These are phyloP conservation scores for Coemansia sp. DNA, from an alignment of 192 early-diverging fungal genomes.

Conservation along the genomic window DNA sequence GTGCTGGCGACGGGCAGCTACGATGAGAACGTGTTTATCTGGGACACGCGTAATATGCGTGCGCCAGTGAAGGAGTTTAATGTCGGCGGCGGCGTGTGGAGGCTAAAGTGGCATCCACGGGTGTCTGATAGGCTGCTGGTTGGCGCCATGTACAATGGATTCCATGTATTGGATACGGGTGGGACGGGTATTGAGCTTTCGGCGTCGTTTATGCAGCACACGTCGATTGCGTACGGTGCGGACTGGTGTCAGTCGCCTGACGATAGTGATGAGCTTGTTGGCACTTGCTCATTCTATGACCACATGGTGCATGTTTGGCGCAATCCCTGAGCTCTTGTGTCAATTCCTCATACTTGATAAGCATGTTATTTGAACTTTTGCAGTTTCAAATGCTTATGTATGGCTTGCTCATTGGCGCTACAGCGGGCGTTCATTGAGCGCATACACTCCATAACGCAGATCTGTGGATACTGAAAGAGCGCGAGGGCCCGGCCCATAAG, in stretches of 20 bases:
- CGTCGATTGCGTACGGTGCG: conserved; percentile 73
- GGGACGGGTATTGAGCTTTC: background rate
- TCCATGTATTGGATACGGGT: conserved; percentile 68
- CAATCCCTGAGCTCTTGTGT: too few relatives aligned
- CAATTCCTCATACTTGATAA: too few relatives aligned
- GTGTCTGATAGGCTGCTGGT: conserved; percentile 61
- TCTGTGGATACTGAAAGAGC: too few relatives aligned
- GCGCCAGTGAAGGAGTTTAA: conserved; percentile 63
- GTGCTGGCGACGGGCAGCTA: conserved; percentile 90
- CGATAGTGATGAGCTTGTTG: conserved; percentile 48
- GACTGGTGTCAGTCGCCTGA: conserved; percentile 64
- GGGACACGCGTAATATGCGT: conserved; percentile 89
- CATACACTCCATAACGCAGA: too few relatives aligned
- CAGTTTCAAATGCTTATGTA: too few relatives aligned
- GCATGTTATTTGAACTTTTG: too few relatives aligned
- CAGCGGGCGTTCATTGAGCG: too few relatives aligned
- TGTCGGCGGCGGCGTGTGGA: conserved; percentile 90
- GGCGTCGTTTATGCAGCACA: conserved; percentile 66
- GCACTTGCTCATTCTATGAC: conserved; percentile 81
- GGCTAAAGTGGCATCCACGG: conserved; percentile 91
- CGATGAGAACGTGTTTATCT: conserved; percentile 83
- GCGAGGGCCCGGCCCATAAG: too few relatives aligned
- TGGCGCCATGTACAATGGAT: conserved; percentile 91
- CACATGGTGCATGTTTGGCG: conserved; percentile 71
- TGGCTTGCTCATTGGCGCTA: too few relatives aligned